Conservation (phyloP, 2,329 filamentous ascomycete species). For the Thermomyces lanuginosus region DNA sequence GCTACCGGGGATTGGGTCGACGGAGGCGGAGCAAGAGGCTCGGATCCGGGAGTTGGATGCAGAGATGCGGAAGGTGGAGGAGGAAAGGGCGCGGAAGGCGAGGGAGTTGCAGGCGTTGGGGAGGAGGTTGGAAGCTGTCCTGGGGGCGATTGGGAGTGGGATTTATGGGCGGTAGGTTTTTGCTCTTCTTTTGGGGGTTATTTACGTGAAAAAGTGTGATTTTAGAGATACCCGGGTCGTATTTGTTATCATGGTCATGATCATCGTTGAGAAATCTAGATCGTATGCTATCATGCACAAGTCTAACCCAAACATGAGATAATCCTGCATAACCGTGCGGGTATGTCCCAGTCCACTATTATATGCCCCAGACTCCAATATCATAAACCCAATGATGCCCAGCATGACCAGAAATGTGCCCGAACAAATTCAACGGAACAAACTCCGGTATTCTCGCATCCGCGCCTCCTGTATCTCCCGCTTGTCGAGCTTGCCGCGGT, state of each 20-base stretch:
- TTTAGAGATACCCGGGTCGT: background rate
- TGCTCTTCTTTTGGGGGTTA: no score
- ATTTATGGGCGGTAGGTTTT: slow-evolving; percentile 15
- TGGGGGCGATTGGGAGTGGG: slow-evolving; percentile 24
- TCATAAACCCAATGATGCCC: background rate
- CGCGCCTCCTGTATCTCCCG: slow-evolving; percentile 48
- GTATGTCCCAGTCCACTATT: no score
- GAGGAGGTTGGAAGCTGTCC: slow-evolving; percentile 26
- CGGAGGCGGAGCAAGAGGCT: slow-evolving; percentile 29
- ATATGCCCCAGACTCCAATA: no score
- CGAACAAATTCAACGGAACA: slow-evolving; percentile 32
- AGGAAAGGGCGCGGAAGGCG: slow-evolving; percentile 25
- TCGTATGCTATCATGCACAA: no score
- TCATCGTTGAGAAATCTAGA: background rate
- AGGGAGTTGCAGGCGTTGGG: slow-evolving; percentile 27
- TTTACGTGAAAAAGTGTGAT: background rate
- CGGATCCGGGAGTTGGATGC: slow-evolving; percentile 27
- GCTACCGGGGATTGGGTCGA: slow-evolving; percentile 30
- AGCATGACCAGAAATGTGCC: background rate
- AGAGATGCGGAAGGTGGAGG: slow-evolving; percentile 29
- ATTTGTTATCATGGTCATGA: background rate
- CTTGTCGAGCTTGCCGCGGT: slow-evolving; percentile 43
- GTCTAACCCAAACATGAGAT: no score
- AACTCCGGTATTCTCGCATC: slow-evolving; percentile 42
- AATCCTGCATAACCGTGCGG: no score